A percentile compares a stretch with the other conserved stretches of the same genome.
Conservation (phyloP, 108 stramenopile species). For the Parietichytrium sp. region DNA sequence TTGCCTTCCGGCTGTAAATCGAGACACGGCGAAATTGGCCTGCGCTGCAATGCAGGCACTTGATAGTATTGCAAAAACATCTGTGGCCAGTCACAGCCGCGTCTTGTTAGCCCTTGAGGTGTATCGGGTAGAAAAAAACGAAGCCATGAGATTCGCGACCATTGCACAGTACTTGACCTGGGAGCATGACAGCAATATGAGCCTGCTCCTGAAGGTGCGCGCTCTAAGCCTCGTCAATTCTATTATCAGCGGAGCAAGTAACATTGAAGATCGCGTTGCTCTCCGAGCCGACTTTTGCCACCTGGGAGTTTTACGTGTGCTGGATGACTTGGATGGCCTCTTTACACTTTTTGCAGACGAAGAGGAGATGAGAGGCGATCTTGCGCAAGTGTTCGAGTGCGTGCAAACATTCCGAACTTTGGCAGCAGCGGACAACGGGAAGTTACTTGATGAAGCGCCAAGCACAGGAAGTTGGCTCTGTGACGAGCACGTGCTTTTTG, state of each 20-base stretch:
- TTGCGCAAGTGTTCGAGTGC: background rate
- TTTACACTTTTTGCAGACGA: background rate
- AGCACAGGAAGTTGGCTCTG: conserved; percentile 6
- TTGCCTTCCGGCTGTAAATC: background rate
- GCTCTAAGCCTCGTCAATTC: background rate
- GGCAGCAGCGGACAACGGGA: background rate
- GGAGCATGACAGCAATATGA: background rate
- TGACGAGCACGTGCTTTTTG: conserved; percentile 4
- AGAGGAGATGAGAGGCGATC: background rate
- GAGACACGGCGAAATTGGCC: too few relatives aligned
- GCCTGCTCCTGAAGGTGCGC: background rate
- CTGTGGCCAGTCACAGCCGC: background rate
- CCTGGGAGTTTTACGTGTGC: background rate
- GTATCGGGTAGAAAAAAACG: background rate
- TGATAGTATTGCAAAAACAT: background rate
- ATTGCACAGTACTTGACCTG: background rate
- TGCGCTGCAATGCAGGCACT: background rate
- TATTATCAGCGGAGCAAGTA: background rate
- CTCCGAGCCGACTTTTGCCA: background rate
- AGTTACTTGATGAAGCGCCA: background rate
- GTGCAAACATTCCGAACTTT: background rate
- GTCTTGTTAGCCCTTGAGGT: conserved; percentile 13
- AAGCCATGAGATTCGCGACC: background rate
- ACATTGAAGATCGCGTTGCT: background rate
- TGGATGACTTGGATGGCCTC: background rate